phyloP scores from a whole-genome alignment of 2,329 filamentous ascomycete species.

The Pyricularia pennisetigena region DNA sequence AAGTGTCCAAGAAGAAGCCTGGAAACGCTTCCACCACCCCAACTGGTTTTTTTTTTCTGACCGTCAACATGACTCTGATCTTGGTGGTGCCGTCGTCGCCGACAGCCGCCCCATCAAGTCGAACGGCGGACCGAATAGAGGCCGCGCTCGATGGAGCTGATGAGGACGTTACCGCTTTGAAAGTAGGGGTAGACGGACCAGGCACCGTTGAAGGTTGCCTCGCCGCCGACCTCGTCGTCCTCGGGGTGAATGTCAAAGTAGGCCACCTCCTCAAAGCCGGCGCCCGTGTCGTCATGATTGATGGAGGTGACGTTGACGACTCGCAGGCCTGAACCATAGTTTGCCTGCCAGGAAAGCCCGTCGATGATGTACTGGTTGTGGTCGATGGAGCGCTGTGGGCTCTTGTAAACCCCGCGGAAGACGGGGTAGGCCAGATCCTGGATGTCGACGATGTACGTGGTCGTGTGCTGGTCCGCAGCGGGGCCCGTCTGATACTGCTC shows the following conservation, averaged over 20 bases:
- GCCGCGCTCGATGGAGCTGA: conserved; percentile 38
- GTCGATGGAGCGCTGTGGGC: conserved; percentile 27
- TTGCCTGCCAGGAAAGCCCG: conserved; percentile 31
- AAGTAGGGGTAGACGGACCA: conserved; percentile 35
- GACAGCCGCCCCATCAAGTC: too few species aligned
- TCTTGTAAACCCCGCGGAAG: conserved; percentile 25
- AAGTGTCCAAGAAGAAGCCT: too few species aligned
- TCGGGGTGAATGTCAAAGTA: conserved; percentile 38
- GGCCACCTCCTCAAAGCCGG: conserved; percentile 29
- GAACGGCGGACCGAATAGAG: conserved; percentile 19
- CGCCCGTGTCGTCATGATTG: conserved; percentile 23
- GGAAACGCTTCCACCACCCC: too few species aligned
- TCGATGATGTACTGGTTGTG: conserved; percentile 34
- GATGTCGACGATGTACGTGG: conserved; percentile 40
- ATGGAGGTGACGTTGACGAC: conserved; percentile 22
- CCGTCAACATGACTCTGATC: too few species aligned
- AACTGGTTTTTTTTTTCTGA: too few species aligned
- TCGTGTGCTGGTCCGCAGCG: conserved; percentile 26
- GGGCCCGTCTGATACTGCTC: conserved; percentile 19
- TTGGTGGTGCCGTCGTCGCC: too few species aligned
- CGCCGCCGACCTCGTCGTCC: conserved; percentile 29
- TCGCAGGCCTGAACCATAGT: conserved; percentile 33
- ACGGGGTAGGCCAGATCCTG: conserved; percentile 26
- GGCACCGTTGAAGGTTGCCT: conserved; percentile 26
- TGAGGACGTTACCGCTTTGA: conserved; percentile 22